These are phyloP conservation scores for Agroathelia rolfsii DNA, from an alignment of 1,284 basidiomycete species.

Conservation along the genomic window DNA sequence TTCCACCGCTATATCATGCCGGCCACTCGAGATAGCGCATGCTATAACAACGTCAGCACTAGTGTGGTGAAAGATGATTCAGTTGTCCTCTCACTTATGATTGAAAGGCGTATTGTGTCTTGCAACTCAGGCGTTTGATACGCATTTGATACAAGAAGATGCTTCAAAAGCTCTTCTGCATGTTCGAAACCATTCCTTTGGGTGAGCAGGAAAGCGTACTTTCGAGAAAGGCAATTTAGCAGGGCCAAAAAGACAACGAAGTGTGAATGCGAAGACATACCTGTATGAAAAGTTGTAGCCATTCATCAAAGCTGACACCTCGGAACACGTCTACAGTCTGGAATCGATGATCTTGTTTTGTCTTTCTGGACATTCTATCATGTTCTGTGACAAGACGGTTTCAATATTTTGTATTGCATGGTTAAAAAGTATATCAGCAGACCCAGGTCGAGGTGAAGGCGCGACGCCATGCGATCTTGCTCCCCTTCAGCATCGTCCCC, in stretches of 20 bases:
- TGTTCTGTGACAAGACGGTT: constrained; percentile 27
- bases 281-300: constrained; percentile 81
- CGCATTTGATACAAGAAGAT: constrained; percentile 69
- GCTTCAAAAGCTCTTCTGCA: constrained; percentile 73
- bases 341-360: constrained; percentile 23
- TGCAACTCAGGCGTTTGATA: constrained; percentile 61
- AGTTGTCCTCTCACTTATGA: constrained; percentile 48
- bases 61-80: background rate
- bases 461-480: constrained; percentile 65
- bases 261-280: constrained; percentile 29
- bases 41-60: constrained; percentile 32
- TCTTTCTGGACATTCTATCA: constrained; percentile 29
- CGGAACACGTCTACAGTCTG: constrained; percentile 60
- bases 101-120: constrained; percentile 60
- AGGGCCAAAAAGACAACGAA: background rate
- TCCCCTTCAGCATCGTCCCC: constrained; percentile 40
- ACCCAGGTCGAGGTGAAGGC: constrained; percentile 70
- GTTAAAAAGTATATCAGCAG: constrained; percentile 13
- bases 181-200: constrained; percentile 52
- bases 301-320: constrained; percentile 77
- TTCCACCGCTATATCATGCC: constrained; percentile 54
- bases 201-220: constrained; percentile 84
- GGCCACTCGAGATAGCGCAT: constrained; percentile 52
- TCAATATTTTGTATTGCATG: background rate
- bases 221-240: constrained; percentile 1